Evolutionary conservation across 805 yeast genomes (phyloP).

Genomic region (Metschnikowia aberdeeniae): DNA sequence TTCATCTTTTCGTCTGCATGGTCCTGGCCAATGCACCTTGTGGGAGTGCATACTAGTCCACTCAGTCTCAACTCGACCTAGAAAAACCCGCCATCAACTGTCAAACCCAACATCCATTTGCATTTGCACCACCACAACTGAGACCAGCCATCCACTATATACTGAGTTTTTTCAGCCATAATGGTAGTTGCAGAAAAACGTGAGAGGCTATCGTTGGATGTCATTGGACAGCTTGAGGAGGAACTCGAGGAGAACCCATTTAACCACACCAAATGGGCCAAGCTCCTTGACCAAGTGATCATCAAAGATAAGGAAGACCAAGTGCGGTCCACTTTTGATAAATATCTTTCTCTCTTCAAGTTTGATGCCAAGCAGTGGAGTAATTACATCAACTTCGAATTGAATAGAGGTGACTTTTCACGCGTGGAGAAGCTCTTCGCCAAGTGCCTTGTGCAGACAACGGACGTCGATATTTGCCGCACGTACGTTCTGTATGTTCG

Average conservation of each 20-base stretch:
- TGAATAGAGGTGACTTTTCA: conserved; percentile 60
- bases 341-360: conserved; percentile 62
- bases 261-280: conserved; percentile 54
- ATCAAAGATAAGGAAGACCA: conserved; percentile 56
- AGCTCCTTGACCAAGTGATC: conserved; percentile 46
- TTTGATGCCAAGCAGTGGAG: conserved; percentile 68
- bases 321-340: conserved; percentile 54
- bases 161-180: not conserved
- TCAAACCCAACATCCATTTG: not conserved
- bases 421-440: conserved; percentile 64
- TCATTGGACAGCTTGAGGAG: conserved; percentile 57
- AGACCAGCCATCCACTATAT: too few species aligned
- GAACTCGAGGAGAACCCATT: conserved; percentile 48
- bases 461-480: conserved; percentile 68
- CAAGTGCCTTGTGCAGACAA: conserved; percentile 56
- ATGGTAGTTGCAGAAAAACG: conserved; percentile 16
- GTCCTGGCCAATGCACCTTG: not conserved
- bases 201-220: conserved; percentile 39
- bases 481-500: conserved; percentile 77
- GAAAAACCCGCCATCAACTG: not conserved
- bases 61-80: conserved; percentile 1
- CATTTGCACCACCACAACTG: not conserved
- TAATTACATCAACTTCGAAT: conserved; percentile 60
- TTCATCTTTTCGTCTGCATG: too few species aligned
- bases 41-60: conserved; percentile 1